Base-by-base conservation (phyloP, 169 alveolate species). In the Theileria annulata region DNA sequence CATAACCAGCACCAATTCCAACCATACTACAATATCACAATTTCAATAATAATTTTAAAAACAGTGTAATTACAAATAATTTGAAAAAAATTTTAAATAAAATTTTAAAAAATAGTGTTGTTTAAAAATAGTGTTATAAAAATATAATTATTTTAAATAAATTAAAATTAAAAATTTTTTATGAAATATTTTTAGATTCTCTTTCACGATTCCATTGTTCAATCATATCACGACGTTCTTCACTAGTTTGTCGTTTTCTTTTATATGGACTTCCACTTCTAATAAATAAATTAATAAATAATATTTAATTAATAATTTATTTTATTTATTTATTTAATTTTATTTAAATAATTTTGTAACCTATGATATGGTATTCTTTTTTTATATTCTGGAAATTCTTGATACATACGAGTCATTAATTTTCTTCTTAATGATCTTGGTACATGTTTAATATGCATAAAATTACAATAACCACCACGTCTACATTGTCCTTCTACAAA, bases 401-500 rank as follows among this genome's bases (percentile, higher is more conserved):
- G 96, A 88, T 97, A 97, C 99, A 98, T 98, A 88, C 97, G 92
- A 30, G 91, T 92, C 81, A 94, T 92, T 21, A 98, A 91, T 59
- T 96, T 94, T 73, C 96, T 93, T 88, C 94, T 93, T 75, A 96
- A 91, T 35, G 95, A 92, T 47, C 98, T 92, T 31, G 99, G 98
- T 0, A 98, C 98, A 72, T 97, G 99, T 85, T 98, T 98, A 68
- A 96, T 92, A 86, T 98, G 99, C 97, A 98, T 96, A 91, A 97
- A 98, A 85, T 98, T 98, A 79, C 99, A 98, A 88, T 96, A 98
- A 28, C 99, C 99, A 17, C 99, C 98, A 66, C 99, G 93, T 47
- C 97, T 95, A 90, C 99, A 98, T 51, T 94, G 95, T 3, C 99
- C 99, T 71, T 98, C 99, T 35, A 96, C 98, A 84, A 96, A 97